These are phyloP conservation scores for Benincasa hispida DNA, from an alignment of 306 rosid species.

Conservation along the genomic window DNA sequence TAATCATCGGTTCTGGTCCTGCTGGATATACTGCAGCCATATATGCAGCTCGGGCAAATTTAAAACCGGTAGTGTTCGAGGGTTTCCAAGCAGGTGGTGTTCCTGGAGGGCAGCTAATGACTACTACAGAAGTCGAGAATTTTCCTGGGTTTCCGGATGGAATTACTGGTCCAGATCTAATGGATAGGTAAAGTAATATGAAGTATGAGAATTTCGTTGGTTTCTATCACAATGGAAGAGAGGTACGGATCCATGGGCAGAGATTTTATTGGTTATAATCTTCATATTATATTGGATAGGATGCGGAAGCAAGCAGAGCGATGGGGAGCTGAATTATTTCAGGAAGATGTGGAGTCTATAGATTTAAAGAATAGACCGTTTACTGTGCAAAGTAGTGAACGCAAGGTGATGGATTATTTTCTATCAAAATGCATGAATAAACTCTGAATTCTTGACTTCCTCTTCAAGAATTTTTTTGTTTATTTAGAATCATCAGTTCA, in stretches of 20 bases:
- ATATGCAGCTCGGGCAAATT: slow-evolving; percentile 90
- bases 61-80: slow-evolving; percentile 88
- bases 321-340: slow-evolving; percentile 91
- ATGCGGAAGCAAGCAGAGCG: slow-evolving; percentile 70
- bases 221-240: not conserved
- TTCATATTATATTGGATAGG: slow-evolving; percentile 18
- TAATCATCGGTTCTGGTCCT: slow-evolving; percentile 81
- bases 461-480: not conserved
- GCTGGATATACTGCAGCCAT: slow-evolving; percentile 95
- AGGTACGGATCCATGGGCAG: not conserved
- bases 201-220: not conserved
- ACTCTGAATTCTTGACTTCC: not conserved
- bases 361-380: slow-evolving; percentile 69
- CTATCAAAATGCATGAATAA: not conserved
- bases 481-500: not conserved
- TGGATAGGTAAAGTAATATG: slow-evolving; percentile 56
- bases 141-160: slow-evolving; percentile 97
- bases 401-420: slow-evolving; percentile 56
- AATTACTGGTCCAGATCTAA: slow-evolving; percentile 86
- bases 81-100: slow-evolving; percentile 88
- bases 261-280: not conserved
- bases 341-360: slow-evolving; percentile 80
- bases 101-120: slow-evolving; percentile 97
- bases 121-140: slow-evolving; percentile 93
- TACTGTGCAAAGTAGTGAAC: slow-evolving; percentile 82